phyloP scores from a whole-genome alignment of 2,329 filamentous ascomycete genomes.

The Colletotrichum sp. region DNA sequence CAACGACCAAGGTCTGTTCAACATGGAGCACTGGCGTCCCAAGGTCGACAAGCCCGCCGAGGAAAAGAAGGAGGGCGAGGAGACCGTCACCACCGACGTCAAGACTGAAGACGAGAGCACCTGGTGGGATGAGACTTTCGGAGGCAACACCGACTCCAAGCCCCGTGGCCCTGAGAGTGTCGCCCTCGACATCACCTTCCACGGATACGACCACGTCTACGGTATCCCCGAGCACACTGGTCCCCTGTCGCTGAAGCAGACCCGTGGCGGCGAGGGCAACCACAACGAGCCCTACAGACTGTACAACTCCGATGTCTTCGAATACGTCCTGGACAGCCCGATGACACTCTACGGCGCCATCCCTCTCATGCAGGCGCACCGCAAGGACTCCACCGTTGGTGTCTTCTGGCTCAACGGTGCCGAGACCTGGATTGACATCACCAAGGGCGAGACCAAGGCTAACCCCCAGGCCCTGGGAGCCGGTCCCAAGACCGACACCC shows the following conservation, averaged over 20 bases:
- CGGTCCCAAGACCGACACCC: constrained; percentile 73
- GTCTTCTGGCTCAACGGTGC: constrained; percentile 98
- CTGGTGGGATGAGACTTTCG: constrained; percentile 98
- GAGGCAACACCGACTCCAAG: constrained; percentile 93
- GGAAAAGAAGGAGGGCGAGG: constrained; percentile 60
- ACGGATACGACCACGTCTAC: constrained; percentile 89
- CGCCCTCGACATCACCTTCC: constrained; percentile 88
- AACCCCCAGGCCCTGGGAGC: constrained; percentile 81
- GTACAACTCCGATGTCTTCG: constrained; percentile 97
- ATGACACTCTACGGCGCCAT: constrained; percentile 99
- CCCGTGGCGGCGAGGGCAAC: constrained; percentile 84
- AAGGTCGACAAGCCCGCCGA: constrained; percentile 71
- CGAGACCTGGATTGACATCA: constrained; percentile 96
- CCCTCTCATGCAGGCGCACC: constrained; percentile 97
- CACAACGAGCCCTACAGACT: constrained; percentile 90
- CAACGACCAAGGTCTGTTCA: constrained; percentile 89
- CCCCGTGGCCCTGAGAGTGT: constrained; percentile 94
- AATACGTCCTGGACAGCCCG: constrained; percentile 94
- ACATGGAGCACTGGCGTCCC: constrained; percentile 93
- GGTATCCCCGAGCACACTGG: constrained; percentile 95
- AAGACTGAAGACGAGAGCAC: constrained; percentile 77
- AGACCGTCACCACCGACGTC: constrained; percentile 44
- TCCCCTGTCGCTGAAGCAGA: constrained; percentile 86
- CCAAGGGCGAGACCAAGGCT: constrained; percentile 74
- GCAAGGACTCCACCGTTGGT: constrained; percentile 90